A percentile compares a stretch with the other conserved stretches of the same genome.
Conservation (phyloP, 202 grass and related monocot species). For the Carex sylvatica region DNA sequence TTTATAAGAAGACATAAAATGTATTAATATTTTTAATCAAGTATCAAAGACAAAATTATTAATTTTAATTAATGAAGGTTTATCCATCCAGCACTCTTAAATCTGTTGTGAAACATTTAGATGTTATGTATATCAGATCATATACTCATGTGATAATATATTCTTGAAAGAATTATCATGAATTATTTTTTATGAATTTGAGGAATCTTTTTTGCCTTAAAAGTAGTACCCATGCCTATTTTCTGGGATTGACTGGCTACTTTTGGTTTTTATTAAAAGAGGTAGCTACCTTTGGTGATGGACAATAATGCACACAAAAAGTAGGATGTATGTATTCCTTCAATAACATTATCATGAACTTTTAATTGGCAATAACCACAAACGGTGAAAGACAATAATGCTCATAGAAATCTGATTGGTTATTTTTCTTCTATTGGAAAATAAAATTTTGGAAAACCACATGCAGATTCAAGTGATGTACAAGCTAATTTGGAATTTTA, state of each 20-base stretch:
- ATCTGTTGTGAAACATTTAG: too few relatives aligned
- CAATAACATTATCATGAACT: neutral
- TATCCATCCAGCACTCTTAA: too few relatives aligned
- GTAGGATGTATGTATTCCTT: neutral
- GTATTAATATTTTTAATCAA: too few relatives aligned
- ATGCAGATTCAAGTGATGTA: neutral
- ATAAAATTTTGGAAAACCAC: slow-evolving; percentile 8
- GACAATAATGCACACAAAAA: slow-evolving; percentile 16
- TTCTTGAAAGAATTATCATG: neutral
- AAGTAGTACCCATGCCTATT: slow-evolving; percentile 1
- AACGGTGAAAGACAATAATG: slow-evolving; percentile 15
- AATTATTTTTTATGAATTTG: neutral
- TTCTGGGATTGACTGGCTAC: neutral
- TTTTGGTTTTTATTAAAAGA: neutral
- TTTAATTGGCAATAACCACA: neutral
- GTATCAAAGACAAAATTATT: too few relatives aligned
- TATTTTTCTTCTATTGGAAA: neutral
- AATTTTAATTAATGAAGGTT: too few relatives aligned
- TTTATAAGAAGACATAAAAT: too few relatives aligned
- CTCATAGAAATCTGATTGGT: neutral
- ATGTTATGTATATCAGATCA: too few relatives aligned
- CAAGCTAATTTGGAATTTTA: slow-evolving; percentile 1
- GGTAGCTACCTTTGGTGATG: neutral
- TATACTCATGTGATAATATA: too few relatives aligned
- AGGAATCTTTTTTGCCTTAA: neutral